Evolutionary conservation across 2,329 filamentous ascomycete genomes (phyloP), one percentile per base, ranked within the genome.

Genomic region (Xylogone sp.): DNA sequence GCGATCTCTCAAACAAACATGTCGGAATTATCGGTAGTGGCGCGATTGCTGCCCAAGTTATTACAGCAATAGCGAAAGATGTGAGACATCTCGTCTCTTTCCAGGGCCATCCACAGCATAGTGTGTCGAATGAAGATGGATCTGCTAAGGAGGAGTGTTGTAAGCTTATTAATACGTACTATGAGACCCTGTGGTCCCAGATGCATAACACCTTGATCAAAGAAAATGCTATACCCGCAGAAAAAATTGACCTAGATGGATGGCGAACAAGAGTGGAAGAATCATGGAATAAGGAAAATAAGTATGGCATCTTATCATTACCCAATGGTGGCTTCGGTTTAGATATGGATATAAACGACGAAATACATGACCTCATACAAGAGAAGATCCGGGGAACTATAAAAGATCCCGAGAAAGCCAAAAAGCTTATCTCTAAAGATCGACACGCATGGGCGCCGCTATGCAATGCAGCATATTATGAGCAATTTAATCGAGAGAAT

Each of bases 51-150:
- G 51, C 58, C 21, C 57, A 60, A 44, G 43, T 57, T 16, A 48
- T 53, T 24, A 55, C 50, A 42, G 49, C 34, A n/a, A 43, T 58
- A 66, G 18, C 64, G 59, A 10, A 68, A 66, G 3, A 71, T 67
- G 0, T 72, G 71, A 46, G 62, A 65, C 3, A 65, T 18, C 48
- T 69, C 42, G 67, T 62, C 2, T 75, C 83, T 2, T 83, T 81
- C 59, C 75, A 83, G 52, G 70, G 81, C 12, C 83, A 75, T 2
- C 78, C 81, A 0, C 83, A 81, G 45, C 65, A 55, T 58, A 64
- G 59, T 22, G 56, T 49, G 10, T 61, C 58, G 42, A 59, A 66
- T 53, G 59, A 62, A n/a, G 58, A 67, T 49, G 42, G 31, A 21
- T 45, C 55, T 12, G 60, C 68, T 54, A 50, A 59, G 8, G 59